A percentile compares a stretch with the other conserved stretches of the same genome.
Evolutionary conservation across 305 asterid species (phyloP).

Genomic region (Fraxinus dipetala): DNA sequence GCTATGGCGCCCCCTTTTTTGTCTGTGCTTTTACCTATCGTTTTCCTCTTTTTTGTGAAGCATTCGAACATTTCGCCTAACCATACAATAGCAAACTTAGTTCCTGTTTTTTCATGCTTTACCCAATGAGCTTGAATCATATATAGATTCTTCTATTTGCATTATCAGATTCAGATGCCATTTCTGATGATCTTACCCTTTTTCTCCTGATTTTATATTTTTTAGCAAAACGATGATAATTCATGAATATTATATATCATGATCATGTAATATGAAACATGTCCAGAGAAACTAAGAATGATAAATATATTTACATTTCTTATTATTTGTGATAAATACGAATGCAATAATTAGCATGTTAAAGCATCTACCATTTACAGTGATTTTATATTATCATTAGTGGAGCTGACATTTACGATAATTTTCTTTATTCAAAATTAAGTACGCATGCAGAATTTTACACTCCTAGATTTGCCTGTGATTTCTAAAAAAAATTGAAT

Average conservation of each 20-base stretch:
- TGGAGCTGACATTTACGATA: not conserved
- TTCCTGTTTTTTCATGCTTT: not conserved
- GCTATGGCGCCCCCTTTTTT: constrained; percentile 27
- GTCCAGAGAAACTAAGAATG: not conserved
- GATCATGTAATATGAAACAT: not conserved
- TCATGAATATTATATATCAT: not conserved
- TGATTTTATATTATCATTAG: not conserved
- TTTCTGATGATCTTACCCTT: not conserved
- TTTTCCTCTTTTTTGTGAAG: constrained; percentile 24
- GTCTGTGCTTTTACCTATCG: constrained; percentile 19
- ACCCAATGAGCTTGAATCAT: not conserved
- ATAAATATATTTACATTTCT: not conserved
- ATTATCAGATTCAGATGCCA: not conserved
- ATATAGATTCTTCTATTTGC: not conserved
- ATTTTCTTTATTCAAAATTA: too few species aligned
- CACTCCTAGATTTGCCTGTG: not conserved
- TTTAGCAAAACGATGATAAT: not conserved
- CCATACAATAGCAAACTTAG: not conserved
- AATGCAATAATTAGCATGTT: not conserved
- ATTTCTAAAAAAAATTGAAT: too few species aligned
- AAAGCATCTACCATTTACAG: not conserved
- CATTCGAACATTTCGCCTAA: constrained; percentile 20
- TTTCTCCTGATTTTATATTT: not conserved
- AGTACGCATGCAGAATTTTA: too few species aligned
- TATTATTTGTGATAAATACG: not conserved